Conservation (phyloP, 768 basidiomycete genomes). For the Cubamyces lactineus region DNA sequence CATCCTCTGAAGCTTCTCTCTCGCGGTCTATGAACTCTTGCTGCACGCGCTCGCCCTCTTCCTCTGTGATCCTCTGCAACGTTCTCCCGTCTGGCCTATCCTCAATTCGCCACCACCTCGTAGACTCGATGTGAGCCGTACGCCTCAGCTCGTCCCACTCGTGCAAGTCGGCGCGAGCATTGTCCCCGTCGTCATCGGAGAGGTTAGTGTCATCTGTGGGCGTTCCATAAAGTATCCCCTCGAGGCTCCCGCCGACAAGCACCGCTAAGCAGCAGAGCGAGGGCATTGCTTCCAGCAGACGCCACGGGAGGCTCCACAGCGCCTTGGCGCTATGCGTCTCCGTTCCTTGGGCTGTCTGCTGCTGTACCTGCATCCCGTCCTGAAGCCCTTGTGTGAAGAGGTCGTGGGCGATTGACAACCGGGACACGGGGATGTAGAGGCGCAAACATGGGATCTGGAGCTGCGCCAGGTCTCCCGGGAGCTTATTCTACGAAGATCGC, state of each 20-base stretch:
- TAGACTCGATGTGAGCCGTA: not conserved
- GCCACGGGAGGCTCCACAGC: constrained; percentile 2
- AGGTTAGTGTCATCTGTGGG: too few relatives aligned
- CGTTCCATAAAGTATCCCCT: not conserved
- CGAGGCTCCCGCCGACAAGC: not conserved
- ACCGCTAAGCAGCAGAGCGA: constrained; percentile 5
- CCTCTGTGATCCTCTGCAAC: not conserved
- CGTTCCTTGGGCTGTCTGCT: not conserved
- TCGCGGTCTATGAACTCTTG: not conserved
- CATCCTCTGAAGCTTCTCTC: not conserved
- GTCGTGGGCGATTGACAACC: not conserved
- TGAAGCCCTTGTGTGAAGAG: not conserved
- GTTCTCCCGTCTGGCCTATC: not conserved
- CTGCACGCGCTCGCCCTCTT: constrained; percentile 6
- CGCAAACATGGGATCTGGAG: too few relatives aligned
- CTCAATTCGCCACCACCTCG: constrained; percentile 2
- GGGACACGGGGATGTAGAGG: too few relatives aligned
- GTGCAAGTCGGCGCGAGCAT: not conserved
- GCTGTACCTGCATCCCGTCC: not conserved
- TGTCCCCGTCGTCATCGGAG: not conserved
- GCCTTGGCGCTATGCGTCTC: not conserved
- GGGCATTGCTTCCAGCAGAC: constrained; percentile 1
- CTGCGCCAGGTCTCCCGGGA: too few relatives aligned
- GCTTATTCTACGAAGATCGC: too few relatives aligned
- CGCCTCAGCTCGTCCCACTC: constrained; percentile 15